A percentile compares a stretch with the other conserved stretches of the same genome.
These are phyloP conservation scores for Phaffia australis DNA, from an alignment of 768 basidiomycete genomes.

Conservation along the genomic window DNA sequence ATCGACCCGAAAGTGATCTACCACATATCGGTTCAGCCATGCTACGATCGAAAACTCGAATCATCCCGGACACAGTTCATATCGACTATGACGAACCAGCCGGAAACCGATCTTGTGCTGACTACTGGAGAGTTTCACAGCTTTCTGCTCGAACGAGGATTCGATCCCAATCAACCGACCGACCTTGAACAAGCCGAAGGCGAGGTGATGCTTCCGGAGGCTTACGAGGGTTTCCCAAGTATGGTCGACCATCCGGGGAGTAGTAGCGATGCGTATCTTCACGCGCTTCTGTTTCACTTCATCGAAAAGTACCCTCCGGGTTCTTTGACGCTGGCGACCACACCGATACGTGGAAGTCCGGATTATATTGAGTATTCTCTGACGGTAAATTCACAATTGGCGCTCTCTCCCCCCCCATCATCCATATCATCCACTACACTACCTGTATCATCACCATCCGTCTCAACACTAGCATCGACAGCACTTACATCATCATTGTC, in stretches of 20 bases:
- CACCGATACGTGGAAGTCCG: constrained; percentile 44
- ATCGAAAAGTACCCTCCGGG: constrained; percentile 32
- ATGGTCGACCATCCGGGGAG: constrained; percentile 68
- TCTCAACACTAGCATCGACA: too few relatives aligned
- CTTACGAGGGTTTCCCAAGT: constrained; percentile 49
- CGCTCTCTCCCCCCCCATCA: constrained; percentile 18
- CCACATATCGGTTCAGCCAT: constrained; percentile 96
- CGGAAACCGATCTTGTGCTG: constrained; percentile 89
- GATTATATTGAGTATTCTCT: constrained; percentile 71
- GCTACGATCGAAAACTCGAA: constrained; percentile 99
- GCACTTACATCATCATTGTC: too few relatives aligned
- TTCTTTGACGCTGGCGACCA: constrained; percentile 28
- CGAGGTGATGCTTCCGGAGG: constrained; percentile 15
- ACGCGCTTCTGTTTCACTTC: constrained; percentile 58
- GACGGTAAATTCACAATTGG: constrained; percentile 9
- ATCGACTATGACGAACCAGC: constrained; percentile 8
- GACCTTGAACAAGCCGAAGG: constrained; percentile 46
- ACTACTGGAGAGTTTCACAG: constrained; percentile 88
- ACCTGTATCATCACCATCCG: background rate
- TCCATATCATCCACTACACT: background rate
- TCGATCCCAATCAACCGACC: constrained; percentile 53
- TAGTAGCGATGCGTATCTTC: constrained; percentile 85
- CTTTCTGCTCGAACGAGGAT: constrained; percentile 68
- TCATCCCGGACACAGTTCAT: constrained; percentile 59
- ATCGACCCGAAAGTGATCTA: constrained; percentile 72